phyloP scores from a whole-genome alignment of 208 protist genomes.

The Crithidia expoeki region DNA sequence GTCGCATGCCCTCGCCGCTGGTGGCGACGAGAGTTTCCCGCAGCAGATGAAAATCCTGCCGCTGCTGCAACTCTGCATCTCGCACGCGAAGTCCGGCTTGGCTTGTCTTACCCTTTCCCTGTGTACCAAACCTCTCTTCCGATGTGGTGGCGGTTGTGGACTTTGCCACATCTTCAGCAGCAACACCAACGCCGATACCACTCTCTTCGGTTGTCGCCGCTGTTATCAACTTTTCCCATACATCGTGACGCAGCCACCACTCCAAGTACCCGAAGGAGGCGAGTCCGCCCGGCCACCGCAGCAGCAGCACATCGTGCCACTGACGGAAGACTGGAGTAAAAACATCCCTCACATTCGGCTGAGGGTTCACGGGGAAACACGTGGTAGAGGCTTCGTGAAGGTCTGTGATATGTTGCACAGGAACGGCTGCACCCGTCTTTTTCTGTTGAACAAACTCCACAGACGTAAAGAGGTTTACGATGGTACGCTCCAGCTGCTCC shows the following conservation, averaged over 20 bases:
- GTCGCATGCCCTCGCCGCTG: constrained; percentile 18
- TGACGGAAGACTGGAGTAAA: constrained; percentile 7
- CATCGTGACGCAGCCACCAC: constrained; percentile 59
- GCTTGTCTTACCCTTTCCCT: background rate
- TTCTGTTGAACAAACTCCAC: background rate
- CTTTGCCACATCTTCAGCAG: background rate
- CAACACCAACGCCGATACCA: background rate
- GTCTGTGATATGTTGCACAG: background rate
- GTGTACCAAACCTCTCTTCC: no score
- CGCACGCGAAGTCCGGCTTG: background rate
- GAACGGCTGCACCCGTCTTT: background rate
- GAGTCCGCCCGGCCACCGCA: constrained; percentile 44
- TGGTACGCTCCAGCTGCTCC: constrained; percentile 15
- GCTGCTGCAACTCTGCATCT: background rate
- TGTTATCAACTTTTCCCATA: constrained; percentile 4
- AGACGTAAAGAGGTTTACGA: background rate
- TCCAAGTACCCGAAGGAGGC: constrained; percentile 46
- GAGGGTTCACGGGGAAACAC: background rate
- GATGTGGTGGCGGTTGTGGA: background rate
- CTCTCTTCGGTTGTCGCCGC: background rate
- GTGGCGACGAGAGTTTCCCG: constrained; percentile 6
- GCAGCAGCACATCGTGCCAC: constrained; percentile 38
- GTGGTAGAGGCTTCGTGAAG: background rate
- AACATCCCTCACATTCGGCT: background rate
- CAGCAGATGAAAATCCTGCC: background rate